Evolutionary conservation across 768 basidiomycete species (phyloP), one percentile per base, ranked within the genome.

Genomic region (Holtermannia corniformis): DNA sequence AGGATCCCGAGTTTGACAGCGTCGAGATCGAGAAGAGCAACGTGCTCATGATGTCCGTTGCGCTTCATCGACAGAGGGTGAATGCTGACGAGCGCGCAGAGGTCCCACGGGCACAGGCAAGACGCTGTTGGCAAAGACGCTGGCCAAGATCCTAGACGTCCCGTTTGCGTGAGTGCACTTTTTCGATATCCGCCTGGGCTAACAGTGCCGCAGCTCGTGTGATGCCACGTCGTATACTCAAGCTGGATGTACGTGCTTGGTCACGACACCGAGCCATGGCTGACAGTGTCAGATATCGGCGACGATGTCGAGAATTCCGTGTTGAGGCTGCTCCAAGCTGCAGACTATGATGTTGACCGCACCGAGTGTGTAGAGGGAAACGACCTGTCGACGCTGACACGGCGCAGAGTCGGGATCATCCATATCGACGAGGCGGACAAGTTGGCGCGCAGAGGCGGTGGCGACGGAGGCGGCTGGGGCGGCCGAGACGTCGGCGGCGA

Each of bases 341-440:
- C 92, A 5, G 84, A 87, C 54, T 91, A 85, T 78, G 88, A 96
- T 72, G 84, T 89, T 16, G 69, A 80, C 50, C 81, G 86, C 51
- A 89, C 93, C 20, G 86, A 86, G 88, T 87, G 61, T 44, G 64
- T 54, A 23, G n/a, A n/a, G n/a, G n/a, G n/a, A n/a, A n/a, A n/a
- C 44, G 27, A 22, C 11, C 27, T 21, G 20, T 24, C 27, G 40
- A 19, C 50, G 12, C 49, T 24, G n/a, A 46, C 20, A 40, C 40
- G 21, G 28, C 48, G 24, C 52, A 92, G 88, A 65, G 83, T 83
- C 68, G 92, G 92, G 4, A 95, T 97, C 56, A 84, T 96, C 26
- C 93, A 93, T 67, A 91, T 97, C 44, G 93, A 97, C 64, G 93
- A 97, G 74, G 77, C 91, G 1, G 93, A 96, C 75, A 96, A 97